Base-by-base conservation (phyloP, 176 grass and related monocot species). In the Lolium rigidum region DNA sequence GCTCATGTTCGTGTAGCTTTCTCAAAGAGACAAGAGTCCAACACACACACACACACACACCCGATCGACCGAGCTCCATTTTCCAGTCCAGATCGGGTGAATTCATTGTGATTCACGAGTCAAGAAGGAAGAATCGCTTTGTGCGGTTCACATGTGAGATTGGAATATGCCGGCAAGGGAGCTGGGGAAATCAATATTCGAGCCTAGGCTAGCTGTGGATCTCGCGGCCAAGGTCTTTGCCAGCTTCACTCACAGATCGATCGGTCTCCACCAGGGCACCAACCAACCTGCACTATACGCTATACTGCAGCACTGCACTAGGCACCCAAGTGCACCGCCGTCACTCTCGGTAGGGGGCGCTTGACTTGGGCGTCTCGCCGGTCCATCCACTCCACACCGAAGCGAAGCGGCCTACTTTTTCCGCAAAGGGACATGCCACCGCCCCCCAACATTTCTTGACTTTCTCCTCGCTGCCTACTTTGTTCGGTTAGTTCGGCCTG, bases 291-390 rank as follows among this genome's bases (percentile, higher is more conserved):
- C 80, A 1, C 52, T 10, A 1, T 48, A 9, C 69, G 28, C 3
- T 46, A 11, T 15, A 1, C 79, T 6, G 31, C 26, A 28, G 26
- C 26, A 28, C 7, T 16, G n/a, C 28, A 3, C 6, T 1, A n/a
- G 35, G 22, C 31, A 35, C 28, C 50, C 25, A 17, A 38, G 35
- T 37, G 20, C 65, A 4, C 7, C 38, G 76, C 12, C 4, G 76
- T 89, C 76, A 1, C n/a, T 9, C n/a, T 47, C 6, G 64, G 14
- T 9, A 10, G 6, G 8, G 26, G 20, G n/a, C 1, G 75, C 12
- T 65, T 67, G 83, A 66, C 73, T 2, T 39, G 10, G 47, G 22
- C 76, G 4, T 10, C 66, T 83, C 38, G 80, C 70, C 89, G 73
- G 48, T 2, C 48, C 14, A 54, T 15, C 47, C 80, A 41, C 52